Base-by-base conservation (phyloP, 164 flowering plant species). In the Umbellularia californica region DNA sequence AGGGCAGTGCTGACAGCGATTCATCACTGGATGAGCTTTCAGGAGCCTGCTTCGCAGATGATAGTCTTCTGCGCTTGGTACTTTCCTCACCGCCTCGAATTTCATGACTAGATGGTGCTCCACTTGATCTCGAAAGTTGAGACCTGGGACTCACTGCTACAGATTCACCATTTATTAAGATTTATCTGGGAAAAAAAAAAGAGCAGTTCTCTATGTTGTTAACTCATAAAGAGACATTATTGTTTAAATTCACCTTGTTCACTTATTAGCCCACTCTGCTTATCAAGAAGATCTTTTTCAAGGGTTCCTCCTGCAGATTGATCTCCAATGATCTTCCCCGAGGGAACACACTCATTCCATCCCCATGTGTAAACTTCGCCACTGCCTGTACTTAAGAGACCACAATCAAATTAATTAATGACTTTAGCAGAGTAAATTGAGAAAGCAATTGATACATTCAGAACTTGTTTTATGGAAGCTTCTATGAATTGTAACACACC, bases 321-420 rank as follows among this genome's bases (percentile, higher is more conserved):
- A 62, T 91, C 97, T 52, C 87, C 93, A 17, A 88, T 72, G 3
- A 93, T 85, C 83, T 88, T 94, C 25, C 97, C 99, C 70, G 97
- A 88, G 19, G 99, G 99, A 47, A 96, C 84, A 82, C 98, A 96
- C 77, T 96, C 99, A 78, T 91, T 94, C 99, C 99, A 96, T 50
- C 98, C 99, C 99, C 99, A 96, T 7, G 97, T 94, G 76, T 91
- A 94, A 74, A 94, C 98, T 79, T 91, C 92, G 63, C 91, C 97
- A 58, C 23, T 70, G 1, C 81, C 99, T 96, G 85, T 19, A 30
- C 25, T 14, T 73, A 52, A 67, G 41, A 67, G 47, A 41, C 47
- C 47, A 41, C 47, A 41, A 41, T 41, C 47, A 41, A 41, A 41
- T 41, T 41, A 35, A 41, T 41, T 2, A 11, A 41, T 41, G 47